phyloP scores from a whole-genome alignment of 1,139 yeast species.

The Sugiyamaella castrensis region DNA sequence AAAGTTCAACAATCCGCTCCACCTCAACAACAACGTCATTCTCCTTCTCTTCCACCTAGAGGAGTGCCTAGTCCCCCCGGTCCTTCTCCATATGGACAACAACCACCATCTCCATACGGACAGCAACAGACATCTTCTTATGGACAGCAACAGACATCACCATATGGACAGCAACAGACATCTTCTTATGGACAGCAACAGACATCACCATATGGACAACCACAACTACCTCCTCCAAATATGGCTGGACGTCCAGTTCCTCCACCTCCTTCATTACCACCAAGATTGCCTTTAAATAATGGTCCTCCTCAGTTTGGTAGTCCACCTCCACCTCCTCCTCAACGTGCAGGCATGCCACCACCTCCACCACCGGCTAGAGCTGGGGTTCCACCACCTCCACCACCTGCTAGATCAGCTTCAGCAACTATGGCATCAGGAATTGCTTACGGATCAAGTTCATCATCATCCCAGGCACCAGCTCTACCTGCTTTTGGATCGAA shows the following conservation, averaged over 20 bases:
- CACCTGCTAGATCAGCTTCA: conserved; percentile 27
- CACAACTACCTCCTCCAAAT: conserved; percentile 35
- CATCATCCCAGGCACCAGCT: conserved; percentile 22
- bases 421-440: conserved; percentile 11
- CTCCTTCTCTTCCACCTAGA: conserved; percentile 26
- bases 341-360: conserved; percentile 21
- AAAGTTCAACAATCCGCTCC: conserved; percentile 17
- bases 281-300: conserved; percentile 20
- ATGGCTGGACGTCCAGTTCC: conserved; percentile 30
- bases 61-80: conserved; percentile 25
- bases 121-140: conserved; percentile 20
- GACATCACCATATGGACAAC: conserved; percentile 37
- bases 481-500: conserved; percentile 26
- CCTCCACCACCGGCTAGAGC: conserved; percentile 27
- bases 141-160: conserved; percentile 30
- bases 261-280: conserved; percentile 21
- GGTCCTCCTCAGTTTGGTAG: conserved; percentile 28
- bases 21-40: conserved; percentile 12
- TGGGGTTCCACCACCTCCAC: conserved; percentile 25
- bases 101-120: conserved; percentile 30
- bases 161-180: conserved; percentile 31
- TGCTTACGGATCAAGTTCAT: conserved; percentile 7
- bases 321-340: conserved; percentile 27
- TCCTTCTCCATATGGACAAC: conserved; percentile 19
- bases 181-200: conserved; percentile 35